phyloP scores from a whole-genome alignment of 140 eudicot genomes.

The Oenanthe javanica region DNA sequence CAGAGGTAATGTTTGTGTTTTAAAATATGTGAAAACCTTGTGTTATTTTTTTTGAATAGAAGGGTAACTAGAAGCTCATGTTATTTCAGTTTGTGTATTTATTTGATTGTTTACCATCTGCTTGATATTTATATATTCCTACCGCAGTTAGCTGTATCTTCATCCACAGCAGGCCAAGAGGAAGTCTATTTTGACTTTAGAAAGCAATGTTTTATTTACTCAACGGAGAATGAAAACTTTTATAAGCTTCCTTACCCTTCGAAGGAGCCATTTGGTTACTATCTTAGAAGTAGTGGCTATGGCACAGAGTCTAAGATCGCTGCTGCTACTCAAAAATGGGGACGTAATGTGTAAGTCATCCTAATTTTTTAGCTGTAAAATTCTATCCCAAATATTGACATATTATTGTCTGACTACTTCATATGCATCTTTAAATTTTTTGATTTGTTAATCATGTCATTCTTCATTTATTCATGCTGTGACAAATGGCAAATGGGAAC shows the following conservation, averaged over 20 bases:
- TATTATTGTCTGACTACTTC: background rate
- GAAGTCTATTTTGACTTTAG: slow-evolving; percentile 91
- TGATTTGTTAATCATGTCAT: background rate
- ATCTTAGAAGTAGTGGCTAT: slow-evolving; percentile 76
- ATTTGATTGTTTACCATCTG: background rate
- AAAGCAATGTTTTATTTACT: slow-evolving; percentile 85
- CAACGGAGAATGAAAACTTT: slow-evolving; percentile 67
- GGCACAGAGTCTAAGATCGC: slow-evolving; percentile 87
- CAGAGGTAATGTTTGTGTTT: background rate
- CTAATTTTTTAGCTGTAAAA: background rate
- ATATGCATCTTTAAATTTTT: background rate
- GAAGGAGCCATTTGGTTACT: slow-evolving; percentile 81
- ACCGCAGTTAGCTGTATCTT: slow-evolving; percentile 53
- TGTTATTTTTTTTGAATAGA: background rate
- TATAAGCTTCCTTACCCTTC: slow-evolving; percentile 90
- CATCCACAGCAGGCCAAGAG: slow-evolving; percentile 31
- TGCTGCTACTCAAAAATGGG: slow-evolving; percentile 94
- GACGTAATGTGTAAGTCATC: slow-evolving; percentile 81
- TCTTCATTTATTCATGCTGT: background rate
- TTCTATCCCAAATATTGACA: background rate
- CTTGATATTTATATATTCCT: slow-evolving; percentile 16
- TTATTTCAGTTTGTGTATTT: background rate
- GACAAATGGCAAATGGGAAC: background rate
- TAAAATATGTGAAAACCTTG: background rate
- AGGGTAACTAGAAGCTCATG: background rate